Base-by-base conservation (phyloP, 148 eudicot genomes). In the Amaranthus palmeri region DNA sequence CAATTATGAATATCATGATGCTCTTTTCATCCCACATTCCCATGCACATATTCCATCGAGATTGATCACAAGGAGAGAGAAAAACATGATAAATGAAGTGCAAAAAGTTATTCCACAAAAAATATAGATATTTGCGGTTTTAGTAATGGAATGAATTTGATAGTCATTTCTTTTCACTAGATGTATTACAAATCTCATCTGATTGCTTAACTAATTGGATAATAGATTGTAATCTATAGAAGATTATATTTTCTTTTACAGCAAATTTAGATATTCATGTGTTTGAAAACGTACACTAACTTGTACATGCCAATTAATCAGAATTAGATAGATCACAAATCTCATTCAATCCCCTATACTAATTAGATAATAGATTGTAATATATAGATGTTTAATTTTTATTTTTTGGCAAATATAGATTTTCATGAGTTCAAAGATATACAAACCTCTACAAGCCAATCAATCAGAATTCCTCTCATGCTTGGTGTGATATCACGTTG, bases 361-460 rank as follows among this genome's bases (percentile, higher is more conserved):
- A 25, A 25, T 25, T 3, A 62, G 45, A 10, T n/a, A 58, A 25
- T 25, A 62, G 49, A 40, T 6, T 43, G 54, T n/a, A 17, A 10
- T 6, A 0, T 8, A 57, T 15, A 36, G 17, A 60, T 49, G 54
- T 53, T 25, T 14, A 64, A 15, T 7, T 11, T 42, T 15, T 6
- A 56, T 7, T 11, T 18, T 25, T 61, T 10, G 46, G 42, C 36
- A 7, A 18, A 18, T 12, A 4, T 65, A 47, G 69, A 41, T 18
- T 18, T 49, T 48, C 42, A 65, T 47, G 69, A 17, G 17, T 8
- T 14, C 44, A 58, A 70, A 47, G 55, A 51, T 44, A 10, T 70
- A 60, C 51, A 80, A 72, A 92, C 97, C 97, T 92, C 97, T 72
- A 92, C 91, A 72, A 92, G 93, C 97, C 97, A 92, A 79, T 92